Evolutionary conservation across 2,329 filamentous ascomycete genomes (phyloP).

Genomic region (Xylariaceae sp.): DNA sequence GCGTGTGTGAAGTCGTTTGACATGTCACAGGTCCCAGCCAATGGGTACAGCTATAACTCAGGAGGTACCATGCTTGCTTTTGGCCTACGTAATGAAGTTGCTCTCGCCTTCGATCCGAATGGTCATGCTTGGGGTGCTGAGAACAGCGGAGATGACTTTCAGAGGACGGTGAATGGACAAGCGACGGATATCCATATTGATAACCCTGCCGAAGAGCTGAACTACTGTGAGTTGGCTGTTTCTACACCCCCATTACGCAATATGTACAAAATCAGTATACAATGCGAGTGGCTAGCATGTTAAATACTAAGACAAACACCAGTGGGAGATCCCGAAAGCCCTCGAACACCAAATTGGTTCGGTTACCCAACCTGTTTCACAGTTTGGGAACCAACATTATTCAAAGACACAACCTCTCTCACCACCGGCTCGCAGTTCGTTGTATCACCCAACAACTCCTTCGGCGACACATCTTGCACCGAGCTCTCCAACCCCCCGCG

Average conservation of each 20-base stretch:
- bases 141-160: constrained; percentile 59
- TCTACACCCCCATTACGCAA: too few relatives aligned
- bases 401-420: constrained; percentile 31
- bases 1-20: constrained; percentile 51
- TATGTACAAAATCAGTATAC: too few relatives aligned
- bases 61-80: constrained; percentile 38
- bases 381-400: constrained; percentile 38
- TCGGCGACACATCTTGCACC: constrained; percentile 27
- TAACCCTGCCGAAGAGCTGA: constrained; percentile 64
- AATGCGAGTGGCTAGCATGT: too few relatives aligned
- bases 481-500: constrained; percentile 34
- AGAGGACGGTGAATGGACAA: constrained; percentile 39
- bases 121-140: constrained; percentile 50
- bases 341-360: constrained; percentile 47
- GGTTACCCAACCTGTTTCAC: constrained; percentile 53
- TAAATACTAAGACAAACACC: too few relatives aligned
- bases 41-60: constrained; percentile 40
- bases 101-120: constrained; percentile 37
- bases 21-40: constrained; percentile 20
- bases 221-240: constrained; percentile 41
- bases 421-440: constrained; percentile 34
- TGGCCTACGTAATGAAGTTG: constrained; percentile 64
- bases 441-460: constrained; percentile 29
- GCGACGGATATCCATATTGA: constrained; percentile 51
- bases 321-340: constrained; percentile 50